Percentiles rank a stretch among this genome's conserved stretches.
Evolutionary conservation across 164 flowering plant genomes (phyloP).

Genomic region (Hamamelis virginiana): DNA sequence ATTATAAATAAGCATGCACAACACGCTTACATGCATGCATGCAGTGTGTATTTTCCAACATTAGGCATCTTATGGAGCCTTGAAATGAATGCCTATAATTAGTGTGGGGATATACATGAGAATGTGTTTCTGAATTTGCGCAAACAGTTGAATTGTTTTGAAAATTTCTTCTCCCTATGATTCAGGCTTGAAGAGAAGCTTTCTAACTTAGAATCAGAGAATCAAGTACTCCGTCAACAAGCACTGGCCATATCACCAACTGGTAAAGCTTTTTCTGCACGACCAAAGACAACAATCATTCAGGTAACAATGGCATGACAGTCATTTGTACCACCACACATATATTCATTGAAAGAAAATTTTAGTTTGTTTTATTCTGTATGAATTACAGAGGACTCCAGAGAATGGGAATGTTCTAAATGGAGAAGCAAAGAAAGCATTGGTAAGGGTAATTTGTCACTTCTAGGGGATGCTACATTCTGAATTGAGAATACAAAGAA

Average conservation of each 20-base stretch:
- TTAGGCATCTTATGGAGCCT: not conserved
- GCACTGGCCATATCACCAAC: constrained; percentile 90
- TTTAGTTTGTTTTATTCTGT: not conserved
- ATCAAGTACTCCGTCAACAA: constrained; percentile 97
- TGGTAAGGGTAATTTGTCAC: constrained; percentile 37
- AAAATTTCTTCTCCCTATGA: not conserved
- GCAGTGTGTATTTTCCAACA: not conserved
- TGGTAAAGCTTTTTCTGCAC: constrained; percentile 59
- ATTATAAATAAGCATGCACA: too few species aligned
- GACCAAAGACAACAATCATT: constrained; percentile 59
- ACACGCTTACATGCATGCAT: not conserved
- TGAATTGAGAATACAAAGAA: not conserved
- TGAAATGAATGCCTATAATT: not conserved
- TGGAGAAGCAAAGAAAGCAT: constrained; percentile 57
- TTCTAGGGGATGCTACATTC: constrained; percentile 5
- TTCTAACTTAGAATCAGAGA: constrained; percentile 85
- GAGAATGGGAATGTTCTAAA: constrained; percentile 67
- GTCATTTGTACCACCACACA: not conserved
- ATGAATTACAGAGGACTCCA: constrained; percentile 67
- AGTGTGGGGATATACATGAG: not conserved
- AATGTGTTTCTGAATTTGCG: not conserved
- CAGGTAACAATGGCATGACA: constrained; percentile 45
- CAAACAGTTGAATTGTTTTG: not conserved
- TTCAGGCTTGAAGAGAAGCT: constrained; percentile 92
- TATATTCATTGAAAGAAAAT: not conserved